A percentile compares a stretch with the other conserved stretches of the same genome.
Evolutionary conservation across 2,329 filamentous ascomycete species (phyloP).

Genomic region (Coleophoma cylindrospora): DNA sequence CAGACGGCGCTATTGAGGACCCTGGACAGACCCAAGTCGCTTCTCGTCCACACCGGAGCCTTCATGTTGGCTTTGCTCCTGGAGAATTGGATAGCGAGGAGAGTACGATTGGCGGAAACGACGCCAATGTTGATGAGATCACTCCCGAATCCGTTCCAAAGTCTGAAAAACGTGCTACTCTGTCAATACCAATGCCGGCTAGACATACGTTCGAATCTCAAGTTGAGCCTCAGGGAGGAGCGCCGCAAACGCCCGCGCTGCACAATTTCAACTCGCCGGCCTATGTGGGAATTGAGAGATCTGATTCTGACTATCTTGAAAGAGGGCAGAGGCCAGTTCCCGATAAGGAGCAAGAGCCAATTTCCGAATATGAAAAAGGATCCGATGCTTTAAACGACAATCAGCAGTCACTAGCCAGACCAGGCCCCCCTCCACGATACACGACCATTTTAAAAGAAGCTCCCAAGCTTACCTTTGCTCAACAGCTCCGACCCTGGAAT

Average conservation of each 20-base stretch:
- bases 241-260: conserved; percentile 26
- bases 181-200: not conserved
- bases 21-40: not conserved
- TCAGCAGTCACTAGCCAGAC: not conserved
- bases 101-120: not conserved
- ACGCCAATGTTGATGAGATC: no score
- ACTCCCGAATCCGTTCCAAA: not conserved
- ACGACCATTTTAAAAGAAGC: conserved; percentile 64
- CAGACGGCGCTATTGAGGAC: conserved; percentile 2
- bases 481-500: conserved; percentile 72
- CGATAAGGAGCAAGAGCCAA: not conserved
- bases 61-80: conserved; percentile 54
- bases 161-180: not conserved
- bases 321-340: not conserved
- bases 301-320: conserved; percentile 9
- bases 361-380: not conserved
- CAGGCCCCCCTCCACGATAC: conserved; percentile 39
- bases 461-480: conserved; percentile 64
- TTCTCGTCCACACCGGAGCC: conserved; percentile 10
- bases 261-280: conserved; percentile 32
- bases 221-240: conserved; percentile 16
- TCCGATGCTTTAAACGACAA: not conserved
- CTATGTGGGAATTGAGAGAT: conserved; percentile 20
- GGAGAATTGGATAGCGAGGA: conserved; percentile 9
- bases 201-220: conserved; percentile 3